Base-by-base conservation (phyloP, 805 yeast genomes). In the Metschnikowia cerradonensis region DNA sequence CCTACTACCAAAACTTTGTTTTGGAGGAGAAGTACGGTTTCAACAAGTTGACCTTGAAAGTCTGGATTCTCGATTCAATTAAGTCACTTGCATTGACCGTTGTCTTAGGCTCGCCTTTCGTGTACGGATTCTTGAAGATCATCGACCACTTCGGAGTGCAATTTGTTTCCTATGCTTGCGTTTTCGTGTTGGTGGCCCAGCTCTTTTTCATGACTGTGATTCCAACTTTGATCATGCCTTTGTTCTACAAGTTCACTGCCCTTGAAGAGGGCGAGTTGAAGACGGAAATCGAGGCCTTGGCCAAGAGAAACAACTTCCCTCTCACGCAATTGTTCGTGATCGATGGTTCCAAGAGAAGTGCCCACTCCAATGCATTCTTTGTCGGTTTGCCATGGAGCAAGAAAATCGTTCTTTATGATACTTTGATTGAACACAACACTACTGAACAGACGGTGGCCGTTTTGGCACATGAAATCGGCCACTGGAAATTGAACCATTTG, bases 381-480 rank as follows among this genome's bases (percentile, higher is more conserved):
- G 81, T 88, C 59, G 99, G 99, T 4, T 78, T 94, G 61, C 99
- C 99, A 38, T 92, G 97, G 92, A 84, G 90, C 51, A 94, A 94
- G 71, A 92, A 91, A 70, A 94, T 94, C 71, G 98, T 94, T 47
- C 79, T 94, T 41, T 94, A 77, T 65, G 99, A 94, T 62, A 94
- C 97, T 8, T 79, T 94, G 71, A 85, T 94, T 56, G 82, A 88
- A 54, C 86, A 88, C 52, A 84, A 90, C 33, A 71, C 90, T 31
- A 79, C 81, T 30, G 80, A 78, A 40, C 96, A 94, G 69, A 88
- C 90, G 38, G 89, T 90, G 47, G 97, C 98, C 47, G 96, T 94
- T 1, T 77, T 92, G 57, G 98, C 96, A n/a, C 99, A 94, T 65
- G 99, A 94, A 73, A 86, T 94, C 59, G 99, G 99, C 47, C 99